A percentile compares a stretch with the other conserved stretches of the same genome.
Evolutionary conservation across 176 grass and related monocot species (phyloP).

Genomic region (Carex myosuroides): DNA sequence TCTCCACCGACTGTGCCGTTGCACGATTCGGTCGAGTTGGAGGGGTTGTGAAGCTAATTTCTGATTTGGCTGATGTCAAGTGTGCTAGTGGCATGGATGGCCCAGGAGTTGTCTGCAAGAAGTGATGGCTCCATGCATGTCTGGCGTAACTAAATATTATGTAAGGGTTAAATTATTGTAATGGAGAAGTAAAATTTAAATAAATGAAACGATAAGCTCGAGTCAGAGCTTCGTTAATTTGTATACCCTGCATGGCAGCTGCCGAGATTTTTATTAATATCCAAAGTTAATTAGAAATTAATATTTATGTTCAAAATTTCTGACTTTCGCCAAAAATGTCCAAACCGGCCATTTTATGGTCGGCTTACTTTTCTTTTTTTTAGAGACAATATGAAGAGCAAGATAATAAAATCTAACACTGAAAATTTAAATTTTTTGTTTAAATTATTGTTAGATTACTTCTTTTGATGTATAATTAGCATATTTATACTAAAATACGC

Average conservation of each 20-base stretch:
- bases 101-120: constrained; percentile 10
- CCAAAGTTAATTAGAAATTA: no score
- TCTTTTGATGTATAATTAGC: no score
- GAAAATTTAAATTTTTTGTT: no score
- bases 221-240: neutral
- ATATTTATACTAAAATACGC: no score
- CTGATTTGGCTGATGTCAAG: constrained; percentile 3
- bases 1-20: constrained; percentile 14
- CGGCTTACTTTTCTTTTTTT: no score
- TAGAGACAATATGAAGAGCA: no score
- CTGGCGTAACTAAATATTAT: neutral
- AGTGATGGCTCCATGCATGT: neutral
- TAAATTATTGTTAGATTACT: no score
- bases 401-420: no score
- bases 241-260: neutral
- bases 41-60: neutral
- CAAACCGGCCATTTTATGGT: no score
- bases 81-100: constrained; percentile 20
- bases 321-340: no score
- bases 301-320: no score
- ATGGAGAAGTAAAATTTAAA: neutral
- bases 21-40: neutral
- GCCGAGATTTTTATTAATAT: no score
- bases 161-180: neutral
- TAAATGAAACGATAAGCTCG: neutral